Evolutionary conservation across 768 basidiomycete species (phyloP), one percentile per base, ranked within the genome.

Genomic region (Xerocomellus chrysenteron): DNA sequence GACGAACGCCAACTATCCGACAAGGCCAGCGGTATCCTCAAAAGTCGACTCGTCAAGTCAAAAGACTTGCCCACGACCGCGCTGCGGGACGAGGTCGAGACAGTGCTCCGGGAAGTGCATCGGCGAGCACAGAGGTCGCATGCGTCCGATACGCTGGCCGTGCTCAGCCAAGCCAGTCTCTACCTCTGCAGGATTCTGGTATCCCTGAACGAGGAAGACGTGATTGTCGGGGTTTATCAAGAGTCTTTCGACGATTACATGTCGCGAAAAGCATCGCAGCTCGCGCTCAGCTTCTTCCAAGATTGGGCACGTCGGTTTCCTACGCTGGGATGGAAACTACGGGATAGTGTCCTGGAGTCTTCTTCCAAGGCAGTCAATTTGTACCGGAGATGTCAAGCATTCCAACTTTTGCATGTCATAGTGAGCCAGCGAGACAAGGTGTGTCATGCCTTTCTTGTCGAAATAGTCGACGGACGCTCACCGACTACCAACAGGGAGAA

Each of bases 1-100:
- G 90, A 94, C 71, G 94, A 98, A 71, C 83, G 80, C 44, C 94
- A 97, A 64, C 77, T 98, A n/a, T 81, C 88, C 12, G 88, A 92
- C 69, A 98, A 98, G 74, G 87, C 93, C 1, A 81, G 82, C 56
- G 87, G 90, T 26, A 82, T 98, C 58, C 77, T 98, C 42, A 83
- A 83, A 40, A 80, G 80, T 26, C 83, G 92, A 39, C 78, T 95
- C 55, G 82, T 79, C 54, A 92, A 92, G 68, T 75, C 83, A 43
- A 93, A 88, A 66, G 91, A 89, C 12, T 54, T 82, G 11, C 86
- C 88, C 3, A 68, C 73, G 3, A 57, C 56, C n/a, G 60, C 55
- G 0, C 28, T 55, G 10, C 58, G 42, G 2, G 71, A 69, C 42
- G 74, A 75, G 30, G 72, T 79, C 13, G 70, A 73, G 43, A 74